These are phyloP conservation scores for Phanerochaete carnosa DNA, from an alignment of 768 basidiomycete species.

Conservation along the genomic window DNA sequence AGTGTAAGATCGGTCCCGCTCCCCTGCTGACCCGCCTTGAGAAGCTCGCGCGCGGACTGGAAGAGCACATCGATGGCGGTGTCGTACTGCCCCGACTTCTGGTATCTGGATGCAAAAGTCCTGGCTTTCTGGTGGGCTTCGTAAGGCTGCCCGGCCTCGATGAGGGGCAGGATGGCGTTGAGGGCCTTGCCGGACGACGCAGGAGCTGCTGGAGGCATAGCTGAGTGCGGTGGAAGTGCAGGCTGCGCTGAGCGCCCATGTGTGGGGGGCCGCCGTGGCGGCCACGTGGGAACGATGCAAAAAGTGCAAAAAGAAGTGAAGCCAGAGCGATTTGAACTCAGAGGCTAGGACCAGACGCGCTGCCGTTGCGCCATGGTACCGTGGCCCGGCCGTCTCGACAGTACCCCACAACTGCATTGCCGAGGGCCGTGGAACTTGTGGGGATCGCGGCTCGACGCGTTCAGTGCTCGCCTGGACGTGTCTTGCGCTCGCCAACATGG, in stretches of 20 bases:
- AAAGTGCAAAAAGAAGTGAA: not conserved
- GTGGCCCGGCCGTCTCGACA: not conserved
- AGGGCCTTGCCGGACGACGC: conserved; percentile 61
- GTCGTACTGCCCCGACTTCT: conserved; percentile 76
- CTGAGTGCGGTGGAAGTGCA: not conserved
- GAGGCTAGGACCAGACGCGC: conserved; percentile 9
- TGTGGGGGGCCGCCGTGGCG: not conserved
- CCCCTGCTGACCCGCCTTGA: conserved; percentile 85
- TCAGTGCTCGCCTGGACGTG: not conserved
- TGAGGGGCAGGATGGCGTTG: conserved; percentile 71
- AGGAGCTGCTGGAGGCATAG: conserved; percentile 21
- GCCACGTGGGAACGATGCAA: not conserved
- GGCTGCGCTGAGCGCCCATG: not conserved
- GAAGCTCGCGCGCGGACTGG: conserved; percentile 80
- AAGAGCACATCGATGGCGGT: conserved; percentile 93
- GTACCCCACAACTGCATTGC: not conserved
- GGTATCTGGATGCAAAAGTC: conserved; percentile 88
- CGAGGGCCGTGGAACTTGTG: not conserved
- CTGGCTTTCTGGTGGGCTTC: conserved; percentile 97
- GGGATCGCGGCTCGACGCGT: not conserved
- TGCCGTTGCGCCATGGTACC: conserved; percentile 11
- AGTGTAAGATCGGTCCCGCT: conserved; percentile 84
- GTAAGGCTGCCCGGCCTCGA: conserved; percentile 70
- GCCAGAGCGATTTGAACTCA: conserved; percentile 6
- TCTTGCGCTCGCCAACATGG: conserved; percentile 33